phyloP scores from a whole-genome alignment of 1,139 yeast species.

The Sugiyamaella neomexicana region DNA sequence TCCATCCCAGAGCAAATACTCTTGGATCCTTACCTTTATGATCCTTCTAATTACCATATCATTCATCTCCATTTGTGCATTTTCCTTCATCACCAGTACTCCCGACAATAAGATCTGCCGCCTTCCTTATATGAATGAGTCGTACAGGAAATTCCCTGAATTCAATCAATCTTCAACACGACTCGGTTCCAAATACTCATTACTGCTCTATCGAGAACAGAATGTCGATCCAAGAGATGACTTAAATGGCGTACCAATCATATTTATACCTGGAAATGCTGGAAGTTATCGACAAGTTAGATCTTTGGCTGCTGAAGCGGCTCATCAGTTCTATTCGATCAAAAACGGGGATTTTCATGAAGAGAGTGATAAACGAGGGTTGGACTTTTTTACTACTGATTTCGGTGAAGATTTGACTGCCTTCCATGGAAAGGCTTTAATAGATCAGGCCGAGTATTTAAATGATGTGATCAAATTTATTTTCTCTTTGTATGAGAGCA shows the following conservation, averaged over 20 bases:
- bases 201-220: slow-evolving; percentile 60
- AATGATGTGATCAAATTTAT: slow-evolving; percentile 86
- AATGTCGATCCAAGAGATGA: slow-evolving; percentile 44
- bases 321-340: slow-evolving; percentile 50
- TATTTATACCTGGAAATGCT: slow-evolving; percentile 88
- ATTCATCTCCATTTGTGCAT: slow-evolving; percentile 20
- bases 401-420: slow-evolving; percentile 97
- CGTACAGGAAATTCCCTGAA: slow-evolving; percentile 67
- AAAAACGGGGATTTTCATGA: slow-evolving; percentile 27
- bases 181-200: slow-evolving; percentile 70
- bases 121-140: slow-evolving; percentile 48
- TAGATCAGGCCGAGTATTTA: slow-evolving; percentile 91
- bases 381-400: slow-evolving; percentile 87
- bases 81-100: slow-evolving; percentile 19
- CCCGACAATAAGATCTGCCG: slow-evolving; percentile 30
- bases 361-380: slow-evolving; percentile 40
- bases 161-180: slow-evolving; percentile 68
- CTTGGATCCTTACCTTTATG: slow-evolving; percentile 1
- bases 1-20: background rate
- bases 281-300: slow-evolving; percentile 80
- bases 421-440: slow-evolving; percentile 87
- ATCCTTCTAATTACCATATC: slow-evolving; percentile 14
- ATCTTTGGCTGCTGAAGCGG: slow-evolving; percentile 72
- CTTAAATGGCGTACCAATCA: slow-evolving; percentile 69
- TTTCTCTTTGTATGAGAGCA: slow-evolving; percentile 56